Evolutionary conservation across 2,329 filamentous ascomycete species (phyloP).

Genomic region (Alternaria brassicae): DNA sequence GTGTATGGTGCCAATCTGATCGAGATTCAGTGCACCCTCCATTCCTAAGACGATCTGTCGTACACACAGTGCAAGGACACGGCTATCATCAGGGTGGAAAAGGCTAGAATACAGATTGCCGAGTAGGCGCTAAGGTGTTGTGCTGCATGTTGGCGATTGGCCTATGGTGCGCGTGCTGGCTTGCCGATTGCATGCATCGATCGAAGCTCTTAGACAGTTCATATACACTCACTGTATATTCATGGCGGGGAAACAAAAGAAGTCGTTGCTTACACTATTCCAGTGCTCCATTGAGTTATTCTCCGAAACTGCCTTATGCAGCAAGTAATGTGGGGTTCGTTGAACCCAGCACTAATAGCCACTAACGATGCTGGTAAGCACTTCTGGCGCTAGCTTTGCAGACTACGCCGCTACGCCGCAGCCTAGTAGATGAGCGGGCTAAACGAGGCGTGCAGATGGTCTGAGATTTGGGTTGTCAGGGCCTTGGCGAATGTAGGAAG

Average conservation of each 20-base stretch:
- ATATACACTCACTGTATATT: neutral
- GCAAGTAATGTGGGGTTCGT: slow-evolving; percentile 1
- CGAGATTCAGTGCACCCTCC: neutral
- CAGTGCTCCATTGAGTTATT: neutral
- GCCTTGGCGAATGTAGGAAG: neutral
- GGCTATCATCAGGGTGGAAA: neutral
- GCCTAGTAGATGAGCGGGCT: neutral
- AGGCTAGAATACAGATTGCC: neutral
- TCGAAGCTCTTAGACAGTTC: neutral
- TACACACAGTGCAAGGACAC: neutral
- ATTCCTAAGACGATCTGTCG: neutral
- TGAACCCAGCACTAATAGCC: slow-evolving; percentile 4
- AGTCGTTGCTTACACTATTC: neutral
- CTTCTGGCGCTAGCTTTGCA: slow-evolving; percentile 1
- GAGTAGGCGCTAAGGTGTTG: neutral
- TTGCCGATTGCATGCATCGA: neutral
- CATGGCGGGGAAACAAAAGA: neutral
- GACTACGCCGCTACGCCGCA: slow-evolving; percentile 2
- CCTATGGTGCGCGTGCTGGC: neutral
- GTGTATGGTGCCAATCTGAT: neutral
- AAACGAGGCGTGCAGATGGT: neutral
- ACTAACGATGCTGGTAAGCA: slow-evolving; percentile 5
- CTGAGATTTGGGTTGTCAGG: neutral
- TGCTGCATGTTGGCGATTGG: neutral
- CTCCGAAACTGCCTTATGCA: neutral